Evolutionary conservation across 2,329 filamentous ascomycete species (phyloP).

Genomic region (Mariannaea sp.): DNA sequence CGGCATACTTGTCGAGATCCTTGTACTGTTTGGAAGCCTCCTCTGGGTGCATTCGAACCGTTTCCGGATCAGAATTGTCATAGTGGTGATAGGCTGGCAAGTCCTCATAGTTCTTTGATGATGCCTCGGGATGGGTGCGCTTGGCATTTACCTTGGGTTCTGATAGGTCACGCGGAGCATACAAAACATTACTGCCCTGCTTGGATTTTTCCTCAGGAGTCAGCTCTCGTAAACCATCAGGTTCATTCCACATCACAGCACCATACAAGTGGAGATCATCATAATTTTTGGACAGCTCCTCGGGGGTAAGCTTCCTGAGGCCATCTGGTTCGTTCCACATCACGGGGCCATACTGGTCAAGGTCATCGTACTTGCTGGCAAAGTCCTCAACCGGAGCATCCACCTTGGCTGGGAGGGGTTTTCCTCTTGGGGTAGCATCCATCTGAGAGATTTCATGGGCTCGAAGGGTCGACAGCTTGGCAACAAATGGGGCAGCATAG

Average conservation of each 20-base stretch:
- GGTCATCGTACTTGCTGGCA: constrained; percentile 47
- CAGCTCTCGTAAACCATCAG: constrained; percentile 39
- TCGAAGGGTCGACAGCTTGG: constrained; percentile 38
- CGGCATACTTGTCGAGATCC: constrained; percentile 43
- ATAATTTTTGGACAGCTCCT: constrained; percentile 46
- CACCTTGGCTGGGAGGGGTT: constrained; percentile 45
- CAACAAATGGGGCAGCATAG: constrained; percentile 44
- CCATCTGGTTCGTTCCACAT: constrained; percentile 49
- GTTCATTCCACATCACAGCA: constrained; percentile 45
- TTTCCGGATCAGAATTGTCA: constrained; percentile 35
- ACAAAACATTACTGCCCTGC: constrained; percentile 46
- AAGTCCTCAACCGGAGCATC: constrained; percentile 36
- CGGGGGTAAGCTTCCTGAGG: constrained; percentile 40
- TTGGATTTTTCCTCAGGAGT: constrained; percentile 48
- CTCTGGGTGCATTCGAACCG: constrained; percentile 38
- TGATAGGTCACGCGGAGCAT: constrained; percentile 37
- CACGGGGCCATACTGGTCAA: constrained; percentile 47
- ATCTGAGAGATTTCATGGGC: constrained; percentile 39
- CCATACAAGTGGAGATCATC: constrained; percentile 46
- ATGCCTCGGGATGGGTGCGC: constrained; percentile 37
- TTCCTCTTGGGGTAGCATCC: constrained; percentile 42
- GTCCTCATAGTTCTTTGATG: constrained; percentile 41
- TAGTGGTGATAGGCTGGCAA: constrained; percentile 33
- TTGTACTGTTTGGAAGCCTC: constrained; percentile 46
- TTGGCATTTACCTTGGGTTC: constrained; percentile 18